Evolutionary conservation across 208 protist genomes (phyloP).

Genomic region (Acanthamoeba healyi): DNA sequence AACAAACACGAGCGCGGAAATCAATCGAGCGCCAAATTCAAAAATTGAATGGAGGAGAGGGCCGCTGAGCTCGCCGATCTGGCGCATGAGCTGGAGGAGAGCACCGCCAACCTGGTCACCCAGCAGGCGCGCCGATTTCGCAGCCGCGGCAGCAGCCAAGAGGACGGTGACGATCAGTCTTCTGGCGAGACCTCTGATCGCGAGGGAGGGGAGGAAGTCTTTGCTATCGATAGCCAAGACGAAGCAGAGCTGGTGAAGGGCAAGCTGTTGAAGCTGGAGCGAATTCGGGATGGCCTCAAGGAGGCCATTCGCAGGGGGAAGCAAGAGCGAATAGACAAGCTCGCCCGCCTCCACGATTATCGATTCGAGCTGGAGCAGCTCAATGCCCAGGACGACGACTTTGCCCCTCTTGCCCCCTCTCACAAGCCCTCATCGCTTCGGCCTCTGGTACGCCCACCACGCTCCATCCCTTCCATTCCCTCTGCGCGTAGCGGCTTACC

Average conservation of each 20-base stretch:
- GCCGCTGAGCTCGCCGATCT: background rate
- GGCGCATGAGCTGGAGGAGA: background rate
- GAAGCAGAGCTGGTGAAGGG: background rate
- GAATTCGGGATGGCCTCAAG: background rate
- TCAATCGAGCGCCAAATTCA: too few relatives aligned
- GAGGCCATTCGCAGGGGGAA: background rate
- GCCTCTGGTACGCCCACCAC: background rate
- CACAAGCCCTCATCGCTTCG: background rate
- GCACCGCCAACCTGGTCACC: background rate
- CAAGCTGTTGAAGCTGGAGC: background rate
- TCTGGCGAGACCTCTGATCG: too few relatives aligned
- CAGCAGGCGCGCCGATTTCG: background rate
- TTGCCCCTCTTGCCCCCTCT: background rate
- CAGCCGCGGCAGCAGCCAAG: background rate
- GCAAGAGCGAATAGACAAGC: background rate
- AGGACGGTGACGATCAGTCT: background rate
- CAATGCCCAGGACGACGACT: background rate
- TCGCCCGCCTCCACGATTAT: background rate
- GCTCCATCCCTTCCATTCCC: background rate
- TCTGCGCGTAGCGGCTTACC: background rate
- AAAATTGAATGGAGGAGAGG: background rate
- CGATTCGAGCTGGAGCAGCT: slow-evolving; percentile 24
- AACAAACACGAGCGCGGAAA: background rate
- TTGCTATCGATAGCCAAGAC: background rate
- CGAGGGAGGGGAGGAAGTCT: too few relatives aligned